Conservation (phyloP, 345 rosid species). For the Eucalyptus melliodora region DNA sequence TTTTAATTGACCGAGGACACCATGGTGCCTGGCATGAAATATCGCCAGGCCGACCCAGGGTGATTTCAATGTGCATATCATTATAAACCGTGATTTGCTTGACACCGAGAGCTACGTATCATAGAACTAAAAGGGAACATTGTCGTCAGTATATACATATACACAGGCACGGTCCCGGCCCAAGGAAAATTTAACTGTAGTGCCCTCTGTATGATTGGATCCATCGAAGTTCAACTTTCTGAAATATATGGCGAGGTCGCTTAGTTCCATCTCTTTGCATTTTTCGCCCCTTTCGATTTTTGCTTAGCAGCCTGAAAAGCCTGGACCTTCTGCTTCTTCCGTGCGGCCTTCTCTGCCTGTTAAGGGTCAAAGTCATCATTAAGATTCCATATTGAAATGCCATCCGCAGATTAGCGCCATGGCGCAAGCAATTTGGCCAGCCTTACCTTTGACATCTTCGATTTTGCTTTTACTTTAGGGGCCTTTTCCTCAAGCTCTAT, state of each 20-base stretch:
- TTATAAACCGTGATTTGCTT: background rate
- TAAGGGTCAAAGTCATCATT: background rate
- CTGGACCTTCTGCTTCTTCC: constrained; percentile 84
- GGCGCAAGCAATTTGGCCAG: background rate
- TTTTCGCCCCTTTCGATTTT: constrained; percentile 70
- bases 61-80: background rate
- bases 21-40: background rate
- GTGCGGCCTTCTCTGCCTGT: constrained; percentile 93
- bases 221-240: background rate
- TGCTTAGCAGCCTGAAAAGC: constrained; percentile 89
- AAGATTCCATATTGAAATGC: background rate
- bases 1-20: background rate
- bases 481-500: constrained; percentile 80
- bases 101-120: background rate
- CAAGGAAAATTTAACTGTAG: background rate
- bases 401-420: background rate
- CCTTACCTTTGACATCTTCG: constrained; percentile 88
- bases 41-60: background rate
- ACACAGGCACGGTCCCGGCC: background rate
- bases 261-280: constrained; percentile 97
- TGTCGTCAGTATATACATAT: background rate
- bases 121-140: background rate
- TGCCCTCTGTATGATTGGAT: background rate
- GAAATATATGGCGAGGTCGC: background rate
- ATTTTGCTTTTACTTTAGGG: constrained; percentile 87